Conservation (phyloP, 2,329 filamentous ascomycete genomes). For the Chalara sp. region DNA sequence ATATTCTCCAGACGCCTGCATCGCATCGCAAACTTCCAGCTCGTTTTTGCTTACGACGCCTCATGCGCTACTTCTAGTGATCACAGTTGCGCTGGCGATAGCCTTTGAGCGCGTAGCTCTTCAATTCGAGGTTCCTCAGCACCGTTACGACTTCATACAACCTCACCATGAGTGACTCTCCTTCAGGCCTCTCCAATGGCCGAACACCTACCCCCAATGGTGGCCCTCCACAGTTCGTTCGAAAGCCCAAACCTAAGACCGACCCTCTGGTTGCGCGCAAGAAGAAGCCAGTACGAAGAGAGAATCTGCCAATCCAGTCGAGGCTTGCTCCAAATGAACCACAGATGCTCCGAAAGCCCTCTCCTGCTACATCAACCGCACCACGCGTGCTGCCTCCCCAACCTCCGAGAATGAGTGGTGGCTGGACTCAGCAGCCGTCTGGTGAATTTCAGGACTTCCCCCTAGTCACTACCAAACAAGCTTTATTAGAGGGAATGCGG, state of each 20-base stretch:
- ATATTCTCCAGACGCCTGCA: too few relatives aligned
- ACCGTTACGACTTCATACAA: background rate
- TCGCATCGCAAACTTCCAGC: too few relatives aligned
- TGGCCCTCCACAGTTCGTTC: conserved; percentile 32
- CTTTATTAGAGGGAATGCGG: conserved; percentile 70
- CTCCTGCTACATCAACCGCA: background rate
- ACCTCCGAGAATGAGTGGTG: conserved; percentile 40
- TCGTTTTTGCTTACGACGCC: too few relatives aligned
- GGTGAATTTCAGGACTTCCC: conserved; percentile 49
- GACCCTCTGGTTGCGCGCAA: conserved; percentile 62
- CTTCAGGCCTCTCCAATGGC: conserved; percentile 37
- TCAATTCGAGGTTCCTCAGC: too few relatives aligned
- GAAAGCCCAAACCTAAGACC: conserved; percentile 39
- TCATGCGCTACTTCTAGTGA: too few relatives aligned
- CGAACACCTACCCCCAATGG: conserved; percentile 41
- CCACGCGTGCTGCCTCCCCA: conserved; percentile 5
- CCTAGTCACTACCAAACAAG: conserved; percentile 76
- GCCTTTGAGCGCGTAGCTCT: too few relatives aligned
- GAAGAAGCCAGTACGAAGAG: conserved; percentile 33
- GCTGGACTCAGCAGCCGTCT: conserved; percentile 50
- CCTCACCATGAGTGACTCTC: conserved; percentile 33
- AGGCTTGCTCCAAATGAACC: background rate
- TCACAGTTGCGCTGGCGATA: too few relatives aligned
- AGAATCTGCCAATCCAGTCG: conserved; percentile 10
- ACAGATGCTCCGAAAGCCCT: background rate